phyloP scores from a whole-genome alignment of 225 moss, liverwort and hornwort species.

The Climacium dendroides region DNA sequence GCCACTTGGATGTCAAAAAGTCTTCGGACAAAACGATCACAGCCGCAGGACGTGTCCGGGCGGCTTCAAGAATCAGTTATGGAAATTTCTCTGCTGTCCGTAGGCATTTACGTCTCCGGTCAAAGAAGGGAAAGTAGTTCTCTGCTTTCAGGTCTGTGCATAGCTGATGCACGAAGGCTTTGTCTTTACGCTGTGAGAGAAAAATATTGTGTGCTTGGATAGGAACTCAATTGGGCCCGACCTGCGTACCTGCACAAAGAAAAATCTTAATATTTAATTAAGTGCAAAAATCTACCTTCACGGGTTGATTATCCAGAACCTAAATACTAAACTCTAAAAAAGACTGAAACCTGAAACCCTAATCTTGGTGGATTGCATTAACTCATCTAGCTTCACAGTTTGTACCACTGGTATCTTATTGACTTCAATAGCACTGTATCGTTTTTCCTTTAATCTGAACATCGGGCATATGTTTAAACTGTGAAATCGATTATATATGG shows the following conservation, averaged over 20 bases:
- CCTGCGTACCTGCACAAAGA: not conserved
- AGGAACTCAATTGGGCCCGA: not conserved
- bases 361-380: not conserved
- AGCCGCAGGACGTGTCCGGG: not conserved
- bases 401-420: not conserved
- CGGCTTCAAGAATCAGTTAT: not conserved
- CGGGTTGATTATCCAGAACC: not conserved
- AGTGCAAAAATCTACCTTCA: not conserved
- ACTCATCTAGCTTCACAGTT: not conserved
- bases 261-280: not conserved
- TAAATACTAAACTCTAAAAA: not conserved
- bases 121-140: not conserved
- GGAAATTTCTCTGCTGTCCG: not conserved
- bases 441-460: not conserved
- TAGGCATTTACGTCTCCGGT: not conserved
- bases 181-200: not conserved
- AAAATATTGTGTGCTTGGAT: not conserved
- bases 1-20: not conserved
- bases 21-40: not conserved
- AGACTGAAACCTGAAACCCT: not conserved
- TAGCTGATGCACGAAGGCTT: not conserved
- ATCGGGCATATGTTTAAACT: not conserved
- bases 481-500: not conserved
- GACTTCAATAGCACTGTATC: not conserved
- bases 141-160: not conserved